phyloP scores from a whole-genome alignment of 2,329 filamentous ascomycete species.

The Onygenales sp. region DNA sequence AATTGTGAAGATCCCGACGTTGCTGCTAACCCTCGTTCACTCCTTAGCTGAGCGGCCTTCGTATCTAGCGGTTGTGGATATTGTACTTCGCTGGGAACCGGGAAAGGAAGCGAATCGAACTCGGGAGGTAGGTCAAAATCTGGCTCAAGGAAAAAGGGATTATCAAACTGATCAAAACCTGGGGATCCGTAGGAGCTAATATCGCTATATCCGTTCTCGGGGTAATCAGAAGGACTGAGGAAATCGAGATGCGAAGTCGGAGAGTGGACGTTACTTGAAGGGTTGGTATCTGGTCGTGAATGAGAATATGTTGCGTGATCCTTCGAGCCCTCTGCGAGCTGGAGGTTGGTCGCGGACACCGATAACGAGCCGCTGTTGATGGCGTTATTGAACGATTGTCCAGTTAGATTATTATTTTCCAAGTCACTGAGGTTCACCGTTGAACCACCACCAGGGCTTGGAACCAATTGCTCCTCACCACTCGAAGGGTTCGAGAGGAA shows the following conservation, averaged over 20 bases:
- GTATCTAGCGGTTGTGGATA: neutral
- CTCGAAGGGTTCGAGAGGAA: constrained; percentile 30
- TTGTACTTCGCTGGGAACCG: neutral
- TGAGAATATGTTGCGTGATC: constrained; percentile 5
- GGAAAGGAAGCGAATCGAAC: neutral
- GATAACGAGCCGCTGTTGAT: constrained; percentile 3
- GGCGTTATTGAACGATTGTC: neutral
- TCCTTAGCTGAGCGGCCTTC: neutral
- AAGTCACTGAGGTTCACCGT: constrained; percentile 2
- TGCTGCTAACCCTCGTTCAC: neutral
- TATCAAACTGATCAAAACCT: constrained; percentile 4
- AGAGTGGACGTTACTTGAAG: constrained; percentile 9
- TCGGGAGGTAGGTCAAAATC: constrained; percentile 13
- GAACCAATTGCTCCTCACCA: constrained; percentile 28
- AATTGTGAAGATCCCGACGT: constrained; percentile 20
- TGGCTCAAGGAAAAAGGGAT: constrained; percentile 14
- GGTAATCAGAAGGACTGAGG: constrained; percentile 21
- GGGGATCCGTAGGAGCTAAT: constrained; percentile 17
- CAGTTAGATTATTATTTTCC: neutral
- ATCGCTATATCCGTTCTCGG: constrained; percentile 20
- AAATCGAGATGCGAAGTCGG: constrained; percentile 18
- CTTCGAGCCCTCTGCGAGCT: neutral
- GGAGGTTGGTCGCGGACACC: neutral
- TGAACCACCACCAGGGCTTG: constrained; percentile 23
- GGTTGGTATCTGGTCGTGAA: constrained; percentile 9